Base-by-base conservation (phyloP, 306 rosid species). In the Canavalia gladiata region DNA sequence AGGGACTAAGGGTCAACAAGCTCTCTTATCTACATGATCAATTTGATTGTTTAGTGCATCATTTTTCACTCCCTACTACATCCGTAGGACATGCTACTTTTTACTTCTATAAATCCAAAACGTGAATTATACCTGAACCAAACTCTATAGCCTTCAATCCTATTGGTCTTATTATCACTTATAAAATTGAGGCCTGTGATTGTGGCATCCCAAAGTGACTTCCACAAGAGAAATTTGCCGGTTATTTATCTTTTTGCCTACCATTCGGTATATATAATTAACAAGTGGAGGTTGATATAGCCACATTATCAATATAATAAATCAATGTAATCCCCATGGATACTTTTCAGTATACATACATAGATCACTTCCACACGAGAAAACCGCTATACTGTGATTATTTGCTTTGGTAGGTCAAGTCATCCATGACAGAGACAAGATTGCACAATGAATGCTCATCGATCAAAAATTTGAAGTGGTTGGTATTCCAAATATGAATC, bases 361-460 rank as follows among this genome's bases (percentile, higher is more conserved):
- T 67, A 37, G 51, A 62, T 80, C 18, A 56, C 54, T 75, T 46
- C 56, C 42, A 78, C 76, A 68, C 63, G 64, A 72, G 81, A 62
- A 76, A 83, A 77, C 76, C 42, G 81, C 74, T 76, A 54, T 0
- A 35, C 50, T 82, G 39, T 59, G 50, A 66, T 72, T 78, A 69
- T 80, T 71, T 64, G 86, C 76, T 74, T 66, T 47, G 78, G 83
- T 87, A 75, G 85, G 87, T 82, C 81, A 80, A 50, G 8, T 57
- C 84, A 77, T 76, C 78, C 64, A 39, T 18, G 34, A 56, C 68
- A 9, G 11, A 5, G 56, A 73, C n/a, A 34, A 52, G 35, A 43
- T 56, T 31, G 5, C 10, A 64, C 41, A 50, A 8, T 58, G 35
- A 58, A 18, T 18, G 25, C 25, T 18, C 25, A 18, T 18, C 25